Conservation (phyloP, 1,284 basidiomycete genomes). For the Calocybe gambosa region DNA sequence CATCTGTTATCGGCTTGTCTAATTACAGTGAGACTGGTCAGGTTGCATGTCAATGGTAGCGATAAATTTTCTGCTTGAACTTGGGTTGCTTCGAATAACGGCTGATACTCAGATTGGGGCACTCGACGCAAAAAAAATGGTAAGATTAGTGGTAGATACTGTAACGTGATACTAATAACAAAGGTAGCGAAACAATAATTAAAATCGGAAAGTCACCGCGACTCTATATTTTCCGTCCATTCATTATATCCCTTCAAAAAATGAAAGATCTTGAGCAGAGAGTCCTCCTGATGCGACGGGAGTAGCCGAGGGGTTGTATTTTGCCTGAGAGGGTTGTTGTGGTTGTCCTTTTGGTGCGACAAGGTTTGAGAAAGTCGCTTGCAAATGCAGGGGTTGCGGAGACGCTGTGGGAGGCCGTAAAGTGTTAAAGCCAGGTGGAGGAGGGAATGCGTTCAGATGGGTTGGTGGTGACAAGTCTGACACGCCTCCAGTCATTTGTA, state of each 20-base stretch:
- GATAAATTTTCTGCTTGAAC: too few species aligned
- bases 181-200: neutral
- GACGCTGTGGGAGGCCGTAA: conserved; percentile 4
- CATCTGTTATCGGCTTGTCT: too few species aligned
- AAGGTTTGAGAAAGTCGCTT: conserved; percentile 3
- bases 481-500: conserved; percentile 1
- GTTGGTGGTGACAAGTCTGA: conserved; percentile 9
- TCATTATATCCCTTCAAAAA: conserved; percentile 23
- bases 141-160: neutral
- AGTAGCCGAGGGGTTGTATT: conserved; percentile 5
- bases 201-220: too few species aligned
- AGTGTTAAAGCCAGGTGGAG: conserved; percentile 8
- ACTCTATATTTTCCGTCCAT: neutral
- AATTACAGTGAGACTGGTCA: too few species aligned
- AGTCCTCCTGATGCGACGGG: conserved; percentile 16
- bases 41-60: too few species aligned
- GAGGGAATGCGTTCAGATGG: conserved; percentile 6
- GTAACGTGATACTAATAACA: neutral
- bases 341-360: conserved; percentile 4
- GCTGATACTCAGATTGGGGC: too few species aligned
- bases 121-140: too few species aligned
- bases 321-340: neutral
- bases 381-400: conserved; percentile 4
- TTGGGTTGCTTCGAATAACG: too few species aligned
- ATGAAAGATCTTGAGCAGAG: conserved; percentile 25